Percentiles rank a stretch among this genome's conserved stretches.
Conservation (phyloP, 1,139 yeast genomes). For the Yamadazyma aaseri region DNA sequence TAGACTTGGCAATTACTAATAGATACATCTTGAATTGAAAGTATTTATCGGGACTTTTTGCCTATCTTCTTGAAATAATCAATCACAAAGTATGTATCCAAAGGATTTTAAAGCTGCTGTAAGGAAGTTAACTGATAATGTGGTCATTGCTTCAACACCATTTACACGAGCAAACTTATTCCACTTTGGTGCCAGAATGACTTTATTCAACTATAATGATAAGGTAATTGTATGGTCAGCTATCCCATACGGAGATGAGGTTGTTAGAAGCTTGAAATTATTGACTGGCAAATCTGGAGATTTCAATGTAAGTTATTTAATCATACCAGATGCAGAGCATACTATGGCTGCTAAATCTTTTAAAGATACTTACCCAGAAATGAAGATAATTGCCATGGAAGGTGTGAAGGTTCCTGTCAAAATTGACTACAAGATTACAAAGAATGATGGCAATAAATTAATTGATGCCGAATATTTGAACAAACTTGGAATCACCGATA, state of each 20-base stretch:
- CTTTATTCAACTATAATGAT: conserved; percentile 40
- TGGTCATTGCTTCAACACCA: conserved; percentile 50
- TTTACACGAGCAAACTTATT: conserved; percentile 41
- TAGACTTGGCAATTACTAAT: background rate
- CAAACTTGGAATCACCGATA: conserved; percentile 26
- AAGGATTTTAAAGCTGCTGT: conserved; percentile 36
- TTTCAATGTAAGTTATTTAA: conserved; percentile 38
- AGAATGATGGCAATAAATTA: conserved; percentile 26
- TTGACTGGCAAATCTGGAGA: conserved; percentile 31
- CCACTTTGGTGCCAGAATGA: conserved; percentile 63
- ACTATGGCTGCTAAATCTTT: conserved; percentile 56
- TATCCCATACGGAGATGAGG: conserved; percentile 53
- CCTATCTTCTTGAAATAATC: background rate
- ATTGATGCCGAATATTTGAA: conserved; percentile 21
- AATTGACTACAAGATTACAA: conserved; percentile 35
- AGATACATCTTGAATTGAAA: too few species aligned
- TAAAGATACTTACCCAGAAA: conserved; percentile 44
- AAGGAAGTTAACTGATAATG: conserved; percentile 43
- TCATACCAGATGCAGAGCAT: conserved; percentile 56
- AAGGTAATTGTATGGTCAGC: conserved; percentile 58
- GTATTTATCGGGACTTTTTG: too few species aligned
- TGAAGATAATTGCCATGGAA: conserved; percentile 52
- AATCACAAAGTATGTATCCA: conserved; percentile 25
- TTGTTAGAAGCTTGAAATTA: conserved; percentile 36
- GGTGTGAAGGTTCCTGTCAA: conserved; percentile 27